Base-by-base conservation (phyloP, 139 green algal genomes). In the Klebsormidium nitens region DNA sequence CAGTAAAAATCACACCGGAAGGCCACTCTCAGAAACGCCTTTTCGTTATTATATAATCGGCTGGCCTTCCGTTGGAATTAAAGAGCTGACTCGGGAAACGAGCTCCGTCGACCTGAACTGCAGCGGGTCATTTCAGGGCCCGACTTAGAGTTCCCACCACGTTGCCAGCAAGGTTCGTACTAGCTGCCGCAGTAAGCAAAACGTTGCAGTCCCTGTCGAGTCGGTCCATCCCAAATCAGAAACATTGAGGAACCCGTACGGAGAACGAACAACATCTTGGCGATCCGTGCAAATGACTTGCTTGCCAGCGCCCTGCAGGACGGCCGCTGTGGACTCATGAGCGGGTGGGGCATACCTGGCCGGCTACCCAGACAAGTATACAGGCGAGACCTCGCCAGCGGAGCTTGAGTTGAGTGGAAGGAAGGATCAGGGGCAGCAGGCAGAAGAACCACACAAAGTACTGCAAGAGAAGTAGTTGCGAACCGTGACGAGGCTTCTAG, bases 381-480 rank as follows among this genome's bases (percentile, higher is more conserved):
- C 29, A 32, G 29, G 40, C 29, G 0, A 17, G 11, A 3, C 56
- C 68, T 23, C 34, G 36, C 1, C 49, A 56, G 14, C 19, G 14
- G 44, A 59, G 36, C 40, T 36, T 56, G 26, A 69, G 17, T 0
- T 36, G 29, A 14, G 56, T 59, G 26, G 62, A 75, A n/a, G 68
- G 36, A 19, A 75, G 61, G 32, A 71, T 34, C 8, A 95, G 59
- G 3, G 91, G 92, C 56, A 95, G 46, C 36, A 95, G 83, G 46
- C 72, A 71, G n/a, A 96, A 80, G 69, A 86, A 97, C 92, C 92
- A 97, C 2, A 97, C 92, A 87, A 97, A 97, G 79, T 97, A 97
- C 81, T 97, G 92, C 1, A 19, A 14, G 42, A 50, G 42, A 14
- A 14, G 42, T 26, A 14, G 42, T 50, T 8, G 42, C 11, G 42